Conservation (phyloP, 2,329 filamentous ascomycete genomes). For the Exophiala calicioides region DNA sequence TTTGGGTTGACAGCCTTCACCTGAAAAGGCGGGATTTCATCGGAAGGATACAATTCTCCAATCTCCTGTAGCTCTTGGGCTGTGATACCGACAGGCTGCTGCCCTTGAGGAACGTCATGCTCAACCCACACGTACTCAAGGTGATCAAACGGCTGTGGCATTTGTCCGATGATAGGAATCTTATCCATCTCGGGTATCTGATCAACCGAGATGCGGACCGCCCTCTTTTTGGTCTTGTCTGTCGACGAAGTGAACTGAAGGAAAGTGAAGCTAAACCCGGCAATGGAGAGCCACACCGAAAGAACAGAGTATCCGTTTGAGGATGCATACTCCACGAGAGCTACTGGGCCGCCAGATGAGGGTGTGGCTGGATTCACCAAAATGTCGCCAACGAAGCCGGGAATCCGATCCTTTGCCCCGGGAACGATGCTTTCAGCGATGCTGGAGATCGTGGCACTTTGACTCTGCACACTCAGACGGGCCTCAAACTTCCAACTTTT, state of each 20-base stretch:
- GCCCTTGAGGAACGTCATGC: no score
- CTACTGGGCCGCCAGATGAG: neutral
- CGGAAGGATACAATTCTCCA: neutral
- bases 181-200: neutral
- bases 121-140: constrained; percentile 20
- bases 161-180: neutral
- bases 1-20: neutral
- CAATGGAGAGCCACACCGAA: neutral
- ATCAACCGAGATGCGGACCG: neutral
- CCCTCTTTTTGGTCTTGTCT: neutral
- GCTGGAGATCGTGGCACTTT: neutral
- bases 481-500: neutral
- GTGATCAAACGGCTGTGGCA: constrained; percentile 25
- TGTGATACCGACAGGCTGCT: neutral
- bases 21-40: neutral
- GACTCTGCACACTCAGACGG: neutral
- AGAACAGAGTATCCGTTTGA: neutral
- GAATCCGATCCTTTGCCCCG: neutral
- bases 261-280: neutral
- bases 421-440: neutral
- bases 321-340: neutral
- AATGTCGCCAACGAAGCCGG: neutral
- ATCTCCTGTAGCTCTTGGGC: neutral
- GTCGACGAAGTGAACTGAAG: neutral
- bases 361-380: neutral